These are phyloP conservation scores for Russula compacta DNA, from an alignment of 768 basidiomycete genomes.

Conservation along the genomic window DNA sequence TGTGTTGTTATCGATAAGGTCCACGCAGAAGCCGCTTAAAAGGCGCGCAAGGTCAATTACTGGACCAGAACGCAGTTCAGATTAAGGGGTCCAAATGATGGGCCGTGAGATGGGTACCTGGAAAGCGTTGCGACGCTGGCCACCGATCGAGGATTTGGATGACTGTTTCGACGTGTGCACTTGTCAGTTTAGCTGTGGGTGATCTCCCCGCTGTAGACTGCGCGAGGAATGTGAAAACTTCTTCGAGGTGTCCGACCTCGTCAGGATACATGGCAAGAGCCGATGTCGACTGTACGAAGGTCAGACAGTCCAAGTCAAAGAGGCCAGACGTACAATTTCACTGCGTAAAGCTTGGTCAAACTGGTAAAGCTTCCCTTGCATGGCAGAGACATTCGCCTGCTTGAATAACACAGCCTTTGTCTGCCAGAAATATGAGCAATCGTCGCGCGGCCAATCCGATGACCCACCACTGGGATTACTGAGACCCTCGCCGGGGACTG, in stretches of 20 bases:
- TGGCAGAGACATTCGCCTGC: conserved; percentile 70
- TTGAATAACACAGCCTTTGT: conserved; percentile 67
- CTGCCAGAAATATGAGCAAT: conserved; percentile 29
- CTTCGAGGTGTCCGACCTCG: conserved; percentile 49
- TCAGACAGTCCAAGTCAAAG: background rate
- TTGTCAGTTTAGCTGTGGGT: conserved; percentile 31
- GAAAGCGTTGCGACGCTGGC: conserved; percentile 66
- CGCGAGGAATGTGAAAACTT: conserved; percentile 51
- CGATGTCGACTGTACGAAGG: conserved; percentile 48
- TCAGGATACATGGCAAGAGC: conserved; percentile 62
- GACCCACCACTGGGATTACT: conserved; percentile 18
- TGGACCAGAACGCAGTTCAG: conserved; percentile 24
- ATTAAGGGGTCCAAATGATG: background rate
- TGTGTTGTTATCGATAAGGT: conserved; percentile 37
- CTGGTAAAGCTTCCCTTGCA: conserved; percentile 70
- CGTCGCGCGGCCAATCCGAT: background rate
- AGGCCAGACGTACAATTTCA: conserved; percentile 49
- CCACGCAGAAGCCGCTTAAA: conserved; percentile 54
- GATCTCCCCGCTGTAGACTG: conserved; percentile 33
- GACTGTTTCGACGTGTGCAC: conserved; percentile 52
- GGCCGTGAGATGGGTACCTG: conserved; percentile 35
- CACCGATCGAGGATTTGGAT: conserved; percentile 61
- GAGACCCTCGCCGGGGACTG: background rate
- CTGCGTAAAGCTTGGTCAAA: conserved; percentile 58
- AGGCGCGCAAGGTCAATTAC: conserved; percentile 84